Percentiles rank a stretch among this genome's conserved stretches.
phyloP scores from a whole-genome alignment of 2,329 filamentous ascomycete genomes.

The Dryadomyces quercus-mongolicae region DNA sequence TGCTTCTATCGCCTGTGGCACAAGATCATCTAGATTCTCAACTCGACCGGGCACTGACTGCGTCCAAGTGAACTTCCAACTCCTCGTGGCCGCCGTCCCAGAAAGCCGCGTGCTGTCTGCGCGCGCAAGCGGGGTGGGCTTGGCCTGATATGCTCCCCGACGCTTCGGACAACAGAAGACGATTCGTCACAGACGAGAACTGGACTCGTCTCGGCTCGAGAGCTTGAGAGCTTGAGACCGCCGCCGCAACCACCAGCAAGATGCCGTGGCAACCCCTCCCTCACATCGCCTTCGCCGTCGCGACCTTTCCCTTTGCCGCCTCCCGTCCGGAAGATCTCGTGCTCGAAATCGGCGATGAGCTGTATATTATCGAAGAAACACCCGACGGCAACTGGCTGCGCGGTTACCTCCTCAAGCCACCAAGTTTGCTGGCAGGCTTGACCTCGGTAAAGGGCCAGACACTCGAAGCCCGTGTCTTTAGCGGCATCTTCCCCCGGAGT shows the following conservation, averaged over 20 bases:
- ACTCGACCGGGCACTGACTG: no score
- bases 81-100: no score
- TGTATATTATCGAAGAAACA: constrained; percentile 97
- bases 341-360: constrained; percentile 92
- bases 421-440: constrained; percentile 80
- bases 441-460: constrained; percentile 87
- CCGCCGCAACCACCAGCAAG: constrained; percentile 18
- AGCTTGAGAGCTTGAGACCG: neutral
- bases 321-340: constrained; percentile 82
- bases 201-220: neutral
- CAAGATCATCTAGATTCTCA: neutral
- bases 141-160: neutral
- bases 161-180: neutral
- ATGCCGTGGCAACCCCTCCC: constrained; percentile 98
- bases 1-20: neutral
- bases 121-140: neutral
- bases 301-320: constrained; percentile 85
- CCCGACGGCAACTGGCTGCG: constrained; percentile 87
- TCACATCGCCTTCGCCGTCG: constrained; percentile 95
- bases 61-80: no score
- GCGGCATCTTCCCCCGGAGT: constrained; percentile 90
- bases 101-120: neutral
- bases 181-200: neutral
- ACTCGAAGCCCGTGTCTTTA: constrained; percentile 90
- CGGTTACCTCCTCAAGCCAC: constrained; percentile 89